Evolutionary conservation across 2,329 filamentous ascomycete genomes (phyloP).

Genomic region (Fusarium drepaniforme): DNA sequence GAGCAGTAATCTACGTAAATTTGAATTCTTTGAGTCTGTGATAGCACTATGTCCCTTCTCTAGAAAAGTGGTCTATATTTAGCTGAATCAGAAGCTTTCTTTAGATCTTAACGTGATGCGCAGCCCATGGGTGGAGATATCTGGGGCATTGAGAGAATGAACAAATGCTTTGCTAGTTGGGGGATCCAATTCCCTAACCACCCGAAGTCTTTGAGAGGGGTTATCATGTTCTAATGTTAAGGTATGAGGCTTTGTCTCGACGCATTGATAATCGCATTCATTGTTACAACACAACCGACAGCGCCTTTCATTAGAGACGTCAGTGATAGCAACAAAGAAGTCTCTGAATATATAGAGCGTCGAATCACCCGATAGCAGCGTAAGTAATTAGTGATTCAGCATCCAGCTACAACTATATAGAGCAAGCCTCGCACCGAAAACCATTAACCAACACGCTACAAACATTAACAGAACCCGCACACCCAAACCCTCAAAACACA

Average conservation of each 20-base stretch:
- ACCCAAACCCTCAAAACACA: background rate
- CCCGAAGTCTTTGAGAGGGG: background rate
- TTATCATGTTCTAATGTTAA: background rate
- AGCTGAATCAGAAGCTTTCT: background rate
- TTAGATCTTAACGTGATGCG: background rate
- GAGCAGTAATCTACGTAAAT: background rate
- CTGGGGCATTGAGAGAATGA: background rate
- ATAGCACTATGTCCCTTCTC: background rate
- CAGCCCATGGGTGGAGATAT: background rate
- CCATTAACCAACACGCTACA: background rate
- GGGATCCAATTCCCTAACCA: background rate
- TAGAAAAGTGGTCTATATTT: background rate
- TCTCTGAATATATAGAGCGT: background rate
- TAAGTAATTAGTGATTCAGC: background rate
- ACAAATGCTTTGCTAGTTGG: background rate
- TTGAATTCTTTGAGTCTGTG: background rate
- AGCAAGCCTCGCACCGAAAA: background rate
- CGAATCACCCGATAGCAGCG: background rate
- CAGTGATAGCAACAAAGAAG: background rate
- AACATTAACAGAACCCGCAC: background rate
- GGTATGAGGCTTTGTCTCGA: background rate
- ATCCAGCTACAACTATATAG: background rate
- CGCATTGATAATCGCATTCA: background rate
- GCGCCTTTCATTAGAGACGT: background rate
- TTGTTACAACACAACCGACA: background rate